Percentiles rank a stretch among this genome's conserved stretches.
phyloP scores from a whole-genome alignment of 345 rosid genomes.

The Pseudoturritis turrita region DNA sequence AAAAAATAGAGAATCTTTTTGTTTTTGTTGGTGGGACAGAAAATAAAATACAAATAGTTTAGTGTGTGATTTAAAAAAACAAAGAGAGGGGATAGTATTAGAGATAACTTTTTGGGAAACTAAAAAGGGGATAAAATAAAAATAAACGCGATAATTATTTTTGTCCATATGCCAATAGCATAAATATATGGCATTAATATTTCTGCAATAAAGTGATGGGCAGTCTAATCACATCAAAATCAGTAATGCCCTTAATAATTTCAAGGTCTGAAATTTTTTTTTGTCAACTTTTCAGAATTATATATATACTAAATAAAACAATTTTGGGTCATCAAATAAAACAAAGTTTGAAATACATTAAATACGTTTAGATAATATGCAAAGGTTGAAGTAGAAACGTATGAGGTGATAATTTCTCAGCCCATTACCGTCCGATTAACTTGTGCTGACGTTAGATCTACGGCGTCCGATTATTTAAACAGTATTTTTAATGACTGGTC shows the following conservation, averaged over 20 bases:
- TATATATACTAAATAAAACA: neutral
- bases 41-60: neutral
- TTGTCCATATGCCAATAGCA: slow-evolving; percentile 31
- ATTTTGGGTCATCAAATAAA: neutral
- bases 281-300: slow-evolving; percentile 24
- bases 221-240: slow-evolving; percentile 51
- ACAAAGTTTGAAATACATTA: neutral
- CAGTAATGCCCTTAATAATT: slow-evolving; percentile 40
- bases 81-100: neutral
- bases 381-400: neutral
- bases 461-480: neutral
- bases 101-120: slow-evolving; percentile 36
- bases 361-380: neutral
- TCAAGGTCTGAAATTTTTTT: slow-evolving; percentile 18
- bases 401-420: neutral
- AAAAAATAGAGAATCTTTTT: too few relatives aligned
- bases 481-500: slow-evolving; percentile 5
- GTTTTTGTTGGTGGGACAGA: neutral
- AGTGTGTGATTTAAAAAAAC: neutral
- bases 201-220: slow-evolving; percentile 43
- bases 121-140: slow-evolving; percentile 18
- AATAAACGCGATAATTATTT: slow-evolving; percentile 25
- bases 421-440: neutral
- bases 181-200: slow-evolving; percentile 27
- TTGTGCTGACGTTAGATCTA: slow-evolving; percentile 1